phyloP scores from a whole-genome alignment of 371 early-diverging fungal species.

The Dichotomocladium elegans region DNA sequence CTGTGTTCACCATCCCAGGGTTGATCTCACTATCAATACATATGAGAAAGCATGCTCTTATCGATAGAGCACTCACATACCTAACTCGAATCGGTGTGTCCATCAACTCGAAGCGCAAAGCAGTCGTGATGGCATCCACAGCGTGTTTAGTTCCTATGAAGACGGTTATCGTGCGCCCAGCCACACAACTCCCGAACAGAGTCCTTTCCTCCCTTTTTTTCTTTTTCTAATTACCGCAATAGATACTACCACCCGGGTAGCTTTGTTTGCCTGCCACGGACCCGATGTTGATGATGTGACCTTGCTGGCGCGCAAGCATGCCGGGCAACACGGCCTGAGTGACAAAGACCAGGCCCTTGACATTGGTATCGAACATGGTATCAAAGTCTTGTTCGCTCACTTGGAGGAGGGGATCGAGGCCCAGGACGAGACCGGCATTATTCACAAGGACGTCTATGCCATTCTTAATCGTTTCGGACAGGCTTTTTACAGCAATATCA shows the following conservation, averaged over 20 bases:
- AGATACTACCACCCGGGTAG: constrained; percentile 77
- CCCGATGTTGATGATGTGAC: constrained; percentile 86
- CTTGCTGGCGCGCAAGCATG: constrained; percentile 71
- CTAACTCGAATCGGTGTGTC: constrained; percentile 74
- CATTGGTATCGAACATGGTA: constrained; percentile 87
- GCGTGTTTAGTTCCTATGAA: constrained; percentile 78
- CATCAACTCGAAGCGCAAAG: constrained; percentile 77
- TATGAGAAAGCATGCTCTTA: background rate
- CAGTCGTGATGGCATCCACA: constrained; percentile 75
- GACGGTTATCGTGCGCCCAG: too few relatives aligned
- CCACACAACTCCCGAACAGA: too few relatives aligned
- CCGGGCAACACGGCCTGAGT: constrained; percentile 80
- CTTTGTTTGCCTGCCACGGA: constrained; percentile 73
- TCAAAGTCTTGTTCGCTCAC: constrained; percentile 67
- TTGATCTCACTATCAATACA: constrained; percentile 39
- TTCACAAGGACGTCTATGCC: constrained; percentile 38
- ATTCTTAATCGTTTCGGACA: constrained; percentile 47
- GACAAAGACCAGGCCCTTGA: constrained; percentile 77
- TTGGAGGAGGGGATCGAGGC: constrained; percentile 71
- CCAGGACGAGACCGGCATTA: constrained; percentile 71
- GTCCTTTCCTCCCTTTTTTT: too few relatives aligned
- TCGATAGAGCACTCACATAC: background rate
- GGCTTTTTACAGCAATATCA: constrained; percentile 40
- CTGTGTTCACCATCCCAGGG: constrained; percentile 88
- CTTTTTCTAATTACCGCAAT: constrained; percentile 77